phyloP scores from a whole-genome alignment of 2,329 filamentous ascomycete genomes.

The Xenoacremonium recifei region DNA sequence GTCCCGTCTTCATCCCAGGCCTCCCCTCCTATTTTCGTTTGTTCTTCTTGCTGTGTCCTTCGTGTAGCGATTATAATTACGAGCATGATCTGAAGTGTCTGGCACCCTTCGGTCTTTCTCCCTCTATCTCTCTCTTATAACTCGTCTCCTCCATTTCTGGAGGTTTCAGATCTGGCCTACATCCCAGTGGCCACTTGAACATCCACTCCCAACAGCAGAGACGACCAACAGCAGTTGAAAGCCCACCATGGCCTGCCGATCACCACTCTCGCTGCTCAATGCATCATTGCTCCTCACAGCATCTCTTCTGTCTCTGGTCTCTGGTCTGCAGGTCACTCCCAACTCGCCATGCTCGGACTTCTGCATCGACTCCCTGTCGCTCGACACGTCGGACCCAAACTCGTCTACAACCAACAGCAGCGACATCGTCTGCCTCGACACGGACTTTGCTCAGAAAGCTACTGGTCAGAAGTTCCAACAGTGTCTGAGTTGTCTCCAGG shows the following conservation, averaged over 20 bases:
- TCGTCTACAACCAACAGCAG: constrained; percentile 43
- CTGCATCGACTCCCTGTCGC: constrained; percentile 42
- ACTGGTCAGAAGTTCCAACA: constrained; percentile 45
- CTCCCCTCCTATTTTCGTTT: too few relatives aligned
- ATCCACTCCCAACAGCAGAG: constrained; percentile 3
- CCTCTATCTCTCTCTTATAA: not conserved
- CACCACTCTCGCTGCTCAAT: not conserved
- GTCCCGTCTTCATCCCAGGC: not conserved
- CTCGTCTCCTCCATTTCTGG: constrained; percentile 3
- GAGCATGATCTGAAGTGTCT: constrained; percentile 5
- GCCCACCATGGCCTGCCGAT: constrained; percentile 6
- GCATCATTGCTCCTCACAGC: constrained; percentile 5
- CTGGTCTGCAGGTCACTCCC: constrained; percentile 49
- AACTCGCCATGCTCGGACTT: constrained; percentile 53
- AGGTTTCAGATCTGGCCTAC: constrained; percentile 20
- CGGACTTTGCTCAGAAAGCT: constrained; percentile 36
- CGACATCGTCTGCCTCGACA: constrained; percentile 49
- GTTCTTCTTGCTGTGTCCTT: too few relatives aligned
- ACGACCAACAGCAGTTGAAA: not conserved
- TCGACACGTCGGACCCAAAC: constrained; percentile 44
- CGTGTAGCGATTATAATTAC: not conserved
- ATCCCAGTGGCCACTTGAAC: constrained; percentile 7
- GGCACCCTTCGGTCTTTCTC: constrained; percentile 10
- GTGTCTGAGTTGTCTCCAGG: constrained; percentile 53
- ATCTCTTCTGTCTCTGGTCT: constrained; percentile 24